Evolutionary conservation across 345 rosid species (phyloP).

Genomic region (Leavenworthia alabamica): DNA sequence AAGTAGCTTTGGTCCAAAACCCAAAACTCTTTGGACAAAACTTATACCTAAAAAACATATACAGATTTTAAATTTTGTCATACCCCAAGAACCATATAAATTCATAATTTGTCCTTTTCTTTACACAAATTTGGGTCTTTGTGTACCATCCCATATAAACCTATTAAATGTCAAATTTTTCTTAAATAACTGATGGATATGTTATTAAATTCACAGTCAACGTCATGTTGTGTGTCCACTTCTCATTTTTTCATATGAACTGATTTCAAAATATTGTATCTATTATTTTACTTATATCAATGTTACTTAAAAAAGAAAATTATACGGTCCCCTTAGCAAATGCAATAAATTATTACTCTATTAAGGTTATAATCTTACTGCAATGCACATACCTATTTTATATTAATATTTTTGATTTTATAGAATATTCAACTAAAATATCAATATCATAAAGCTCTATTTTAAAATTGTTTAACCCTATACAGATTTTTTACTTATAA

Average conservation of each 20-base stretch:
- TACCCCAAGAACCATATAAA: conserved; percentile 19
- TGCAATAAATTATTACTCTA: background rate
- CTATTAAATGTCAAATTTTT: conserved; percentile 19
- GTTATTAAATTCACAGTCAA: conserved; percentile 27
- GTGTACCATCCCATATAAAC: conserved; percentile 4
- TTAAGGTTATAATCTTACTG: background rate
- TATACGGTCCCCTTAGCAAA: background rate
- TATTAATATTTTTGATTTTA: background rate
- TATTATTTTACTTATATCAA: background rate
- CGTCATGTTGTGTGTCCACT: conserved; percentile 25
- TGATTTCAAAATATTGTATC: background rate
- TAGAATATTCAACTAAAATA: background rate
- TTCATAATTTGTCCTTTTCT: conserved; percentile 25
- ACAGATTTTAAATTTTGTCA: conserved; percentile 19
- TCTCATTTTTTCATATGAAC: conserved; percentile 22
- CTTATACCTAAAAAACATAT: conserved; percentile 20
- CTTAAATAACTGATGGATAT: background rate
- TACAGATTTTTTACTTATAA: background rate
- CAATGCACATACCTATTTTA: background rate
- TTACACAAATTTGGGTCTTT: conserved; percentile 26
- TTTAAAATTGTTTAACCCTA: background rate
- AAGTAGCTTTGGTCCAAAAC: conserved; percentile 34
- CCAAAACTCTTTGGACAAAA: conserved; percentile 30
- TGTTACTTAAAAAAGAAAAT: background rate
- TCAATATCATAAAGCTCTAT: background rate